Percentiles rank a stretch among this genome's conserved stretches.
Conservation (phyloP, 805 yeast genomes). For the Monosporozyma unispora region DNA sequence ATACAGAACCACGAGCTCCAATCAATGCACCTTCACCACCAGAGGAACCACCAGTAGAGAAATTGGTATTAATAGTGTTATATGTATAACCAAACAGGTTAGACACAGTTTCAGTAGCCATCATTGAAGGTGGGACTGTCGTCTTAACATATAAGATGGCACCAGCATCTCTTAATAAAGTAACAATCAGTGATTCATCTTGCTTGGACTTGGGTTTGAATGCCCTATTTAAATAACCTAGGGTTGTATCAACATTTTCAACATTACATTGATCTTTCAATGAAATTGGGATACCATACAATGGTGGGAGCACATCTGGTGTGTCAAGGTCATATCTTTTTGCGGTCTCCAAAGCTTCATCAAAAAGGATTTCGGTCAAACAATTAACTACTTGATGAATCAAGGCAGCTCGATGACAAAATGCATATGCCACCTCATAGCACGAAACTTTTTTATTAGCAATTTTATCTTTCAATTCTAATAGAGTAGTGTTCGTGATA, state of each 20-base stretch:
- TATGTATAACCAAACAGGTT: constrained; percentile 45
- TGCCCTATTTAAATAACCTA: constrained; percentile 17
- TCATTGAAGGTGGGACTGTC: constrained; percentile 51
- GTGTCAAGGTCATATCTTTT: constrained; percentile 25
- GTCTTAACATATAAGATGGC: constrained; percentile 54
- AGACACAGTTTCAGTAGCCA: constrained; percentile 52
- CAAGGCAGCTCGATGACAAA: constrained; percentile 46
- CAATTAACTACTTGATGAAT: constrained; percentile 42
- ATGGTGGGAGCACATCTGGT: constrained; percentile 48
- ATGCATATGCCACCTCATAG: constrained; percentile 31
- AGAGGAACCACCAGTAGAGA: constrained; percentile 53
- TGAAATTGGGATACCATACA: constrained; percentile 61
- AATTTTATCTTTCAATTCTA: constrained; percentile 8
- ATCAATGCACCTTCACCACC: constrained; percentile 58
- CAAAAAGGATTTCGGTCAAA: constrained; percentile 34
- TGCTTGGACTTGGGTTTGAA: constrained; percentile 10
- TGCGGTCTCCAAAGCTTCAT: constrained; percentile 46
- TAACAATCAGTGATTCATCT: constrained; percentile 18
- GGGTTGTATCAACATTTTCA: constrained; percentile 16
- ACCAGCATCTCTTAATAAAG: constrained; percentile 30
- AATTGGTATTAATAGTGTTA: constrained; percentile 42
- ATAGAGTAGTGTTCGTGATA: constrained; percentile 14
- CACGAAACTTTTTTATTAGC: constrained; percentile 4
- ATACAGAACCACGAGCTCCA: constrained; percentile 42
- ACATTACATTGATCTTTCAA: constrained; percentile 37